Base-by-base conservation (phyloP, 345 rosid species). In the Schrenkiella parvula region DNA sequence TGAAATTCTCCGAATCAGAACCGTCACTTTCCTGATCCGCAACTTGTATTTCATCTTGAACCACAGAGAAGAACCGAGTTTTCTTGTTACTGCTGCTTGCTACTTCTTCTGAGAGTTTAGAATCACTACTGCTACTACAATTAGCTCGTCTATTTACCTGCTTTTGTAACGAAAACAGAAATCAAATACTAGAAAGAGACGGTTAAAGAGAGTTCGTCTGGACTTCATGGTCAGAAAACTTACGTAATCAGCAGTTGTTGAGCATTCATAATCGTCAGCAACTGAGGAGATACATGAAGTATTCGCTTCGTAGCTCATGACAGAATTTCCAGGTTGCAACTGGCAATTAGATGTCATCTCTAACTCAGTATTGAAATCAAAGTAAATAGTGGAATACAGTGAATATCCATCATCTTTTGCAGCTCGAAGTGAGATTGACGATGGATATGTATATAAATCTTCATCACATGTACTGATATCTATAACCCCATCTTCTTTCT, bases 1-100 rank as follows among this genome's bases (percentile, higher is more conserved):
- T 80, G 77, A 95, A 92, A 75, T 84, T 72, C 81, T 84, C 96
- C 0, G 84, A 81, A 66, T 92, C 99, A 64, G 98, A 92, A 78
- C 87, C 96, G 57, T 95, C 99, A 78, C 87, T 81, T 47, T 80
- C 81, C 43, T 84, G 84, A 62, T 86, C 87, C 43, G 44, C 32
- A 1, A 41, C 15, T 50, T 70, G 71, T 50, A 67, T 64, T 66
- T 80, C 85, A 47, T 83, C 87, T 65, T 18, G 71, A 22, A 84
- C 78, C 66, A 70, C 43, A 42, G 80, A 72, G 32, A 80, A 46
- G 61, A 82, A 82, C 2, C 76, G 68, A 22, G 63, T 50, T 44
- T 68, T 78, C 61, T 68, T 83, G 64, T 64, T 64, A 26, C 75
- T 68, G 48, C 66, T 63, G 39, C 72, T 76, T 61, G 59, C 74